Base-by-base conservation (phyloP, 495 filamentous ascomycete species). In the Neurospora tetrasperma region DNA sequence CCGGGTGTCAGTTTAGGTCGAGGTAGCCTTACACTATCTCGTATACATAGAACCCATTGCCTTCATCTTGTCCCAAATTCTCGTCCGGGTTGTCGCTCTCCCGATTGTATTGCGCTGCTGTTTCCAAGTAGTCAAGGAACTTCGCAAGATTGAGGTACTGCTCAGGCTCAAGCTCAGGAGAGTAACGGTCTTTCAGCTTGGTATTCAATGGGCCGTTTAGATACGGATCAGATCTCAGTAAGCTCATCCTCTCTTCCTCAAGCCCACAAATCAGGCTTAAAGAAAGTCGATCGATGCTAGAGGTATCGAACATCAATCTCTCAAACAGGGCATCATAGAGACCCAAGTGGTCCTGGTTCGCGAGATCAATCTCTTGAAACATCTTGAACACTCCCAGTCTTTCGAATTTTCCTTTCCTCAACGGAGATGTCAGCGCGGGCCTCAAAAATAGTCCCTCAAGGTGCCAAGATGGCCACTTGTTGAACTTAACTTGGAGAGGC, bases 111-210 rank as follows among this genome's bases (percentile, higher is more conserved):
- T 35, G 54, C 0, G 54, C 54, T 1, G 54, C 54, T 14, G 18
- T 27, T 35, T 62, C 48, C 12, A 62, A 14, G 11, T 0, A 3
- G 1, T 31, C 20, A 1, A 27, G 10, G 10, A 54, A 23, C 11
- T 1, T 27, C 0, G 11, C 27, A 16, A 35, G 0, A 2, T 0
- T 0, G 54, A 2, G 27, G 54, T 35, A 16, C 0, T 66, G 0
- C 54, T 2, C 2, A 4, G 54, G 54, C 27, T 35, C 27, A 1
- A 66, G 54, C 23, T 16, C 54, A 18, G 27, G 54, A 16, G 27
- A 66, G 7, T 66, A 35, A 9, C 54, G 54, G 14, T 2, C 2
- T 38, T 66, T 66, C 54, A 66, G 9, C 0, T 66, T 35, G 27
- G 27, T 66, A 12, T 66, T 35, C 23, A 59, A 27, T 59, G 48